A percentile compares a stretch with the other conserved stretches of the same genome.
phyloP scores from a whole-genome alignment of 306 rosid genomes.

The Mimosa bimucronata region DNA sequence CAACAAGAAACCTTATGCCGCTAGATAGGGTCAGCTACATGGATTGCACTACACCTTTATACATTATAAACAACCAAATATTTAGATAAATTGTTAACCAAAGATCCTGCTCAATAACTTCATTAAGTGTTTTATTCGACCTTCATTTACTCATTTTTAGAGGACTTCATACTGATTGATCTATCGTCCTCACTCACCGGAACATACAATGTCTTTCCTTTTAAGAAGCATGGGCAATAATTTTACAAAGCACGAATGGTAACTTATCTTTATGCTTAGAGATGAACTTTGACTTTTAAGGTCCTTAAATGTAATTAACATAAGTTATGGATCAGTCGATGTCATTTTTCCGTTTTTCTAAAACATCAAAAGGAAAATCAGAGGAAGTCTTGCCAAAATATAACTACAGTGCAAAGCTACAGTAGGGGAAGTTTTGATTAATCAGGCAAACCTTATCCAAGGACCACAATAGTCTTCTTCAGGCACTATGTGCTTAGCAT shows the following conservation, averaged over 20 bases:
- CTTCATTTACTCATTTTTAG: too few species aligned
- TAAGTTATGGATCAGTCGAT: background rate
- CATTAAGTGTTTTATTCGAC: too few species aligned
- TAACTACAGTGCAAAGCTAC: background rate
- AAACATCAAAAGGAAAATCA: background rate
- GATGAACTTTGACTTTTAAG: background rate
- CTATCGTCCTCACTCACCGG: too few species aligned
- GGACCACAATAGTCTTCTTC: background rate
- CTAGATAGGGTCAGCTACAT: too few species aligned
- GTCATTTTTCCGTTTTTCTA: background rate
- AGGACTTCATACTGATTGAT: too few species aligned
- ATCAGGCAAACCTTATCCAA: slow-evolving; percentile 12
- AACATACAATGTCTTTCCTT: background rate
- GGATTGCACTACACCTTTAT: too few species aligned
- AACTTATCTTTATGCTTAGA: background rate
- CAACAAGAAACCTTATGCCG: too few species aligned
- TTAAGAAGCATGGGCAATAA: background rate
- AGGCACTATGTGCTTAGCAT: background rate
- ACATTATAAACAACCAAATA: too few species aligned
- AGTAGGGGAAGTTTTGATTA: background rate
- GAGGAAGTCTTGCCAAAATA: background rate
- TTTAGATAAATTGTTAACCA: too few species aligned
- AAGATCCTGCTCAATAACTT: too few species aligned
- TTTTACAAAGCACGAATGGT: background rate
- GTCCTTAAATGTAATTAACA: background rate